Evolutionary conservation across 2,329 filamentous ascomycete species (phyloP).

Genomic region (Mycosphaerella sp.): DNA sequence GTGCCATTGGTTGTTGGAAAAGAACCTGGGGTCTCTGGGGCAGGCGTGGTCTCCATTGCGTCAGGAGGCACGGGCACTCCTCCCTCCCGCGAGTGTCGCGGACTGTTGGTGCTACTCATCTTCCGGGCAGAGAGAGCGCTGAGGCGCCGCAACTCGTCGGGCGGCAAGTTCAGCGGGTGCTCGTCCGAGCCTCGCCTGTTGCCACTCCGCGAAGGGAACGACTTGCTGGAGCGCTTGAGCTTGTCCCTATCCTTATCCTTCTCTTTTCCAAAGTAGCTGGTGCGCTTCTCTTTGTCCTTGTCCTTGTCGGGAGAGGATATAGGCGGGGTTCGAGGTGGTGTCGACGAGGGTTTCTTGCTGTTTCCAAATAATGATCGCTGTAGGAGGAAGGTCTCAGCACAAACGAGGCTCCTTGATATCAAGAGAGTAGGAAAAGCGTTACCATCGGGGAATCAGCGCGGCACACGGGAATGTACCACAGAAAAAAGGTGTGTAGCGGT

Average conservation of each 20-base stretch:
- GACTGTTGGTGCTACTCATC: conserved; percentile 20
- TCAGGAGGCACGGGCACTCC: conserved; percentile 20
- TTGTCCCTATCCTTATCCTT: conserved; percentile 24
- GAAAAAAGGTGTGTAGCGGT: neutral
- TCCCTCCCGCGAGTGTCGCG: conserved; percentile 20
- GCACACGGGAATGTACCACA: neutral
- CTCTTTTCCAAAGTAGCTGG: conserved; percentile 23
- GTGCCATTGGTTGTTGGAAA: conserved; percentile 43
- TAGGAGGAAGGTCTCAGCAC: conserved; percentile 1
- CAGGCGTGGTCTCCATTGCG: conserved; percentile 32
- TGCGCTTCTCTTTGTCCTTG: conserved; percentile 20
- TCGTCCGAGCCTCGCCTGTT: conserved; percentile 47
- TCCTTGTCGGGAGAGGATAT: neutral
- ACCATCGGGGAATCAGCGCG: neutral
- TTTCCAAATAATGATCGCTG: conserved; percentile 7
- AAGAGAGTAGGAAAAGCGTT: neutral
- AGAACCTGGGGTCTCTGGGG: conserved; percentile 34
- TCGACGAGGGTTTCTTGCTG: conserved; percentile 6
- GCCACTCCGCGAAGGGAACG: conserved; percentile 29
- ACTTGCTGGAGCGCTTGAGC: conserved; percentile 22
- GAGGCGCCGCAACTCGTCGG: conserved; percentile 75
- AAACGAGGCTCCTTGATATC: neutral
- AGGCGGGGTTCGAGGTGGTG: neutral
- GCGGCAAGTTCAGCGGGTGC: conserved; percentile 77
- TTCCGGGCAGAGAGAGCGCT: conserved; percentile 49